Percentiles rank a stretch among this genome's conserved stretches.
Evolutionary conservation across 179 eudicot genomes (phyloP).

Genomic region (Silene coronaria): DNA sequence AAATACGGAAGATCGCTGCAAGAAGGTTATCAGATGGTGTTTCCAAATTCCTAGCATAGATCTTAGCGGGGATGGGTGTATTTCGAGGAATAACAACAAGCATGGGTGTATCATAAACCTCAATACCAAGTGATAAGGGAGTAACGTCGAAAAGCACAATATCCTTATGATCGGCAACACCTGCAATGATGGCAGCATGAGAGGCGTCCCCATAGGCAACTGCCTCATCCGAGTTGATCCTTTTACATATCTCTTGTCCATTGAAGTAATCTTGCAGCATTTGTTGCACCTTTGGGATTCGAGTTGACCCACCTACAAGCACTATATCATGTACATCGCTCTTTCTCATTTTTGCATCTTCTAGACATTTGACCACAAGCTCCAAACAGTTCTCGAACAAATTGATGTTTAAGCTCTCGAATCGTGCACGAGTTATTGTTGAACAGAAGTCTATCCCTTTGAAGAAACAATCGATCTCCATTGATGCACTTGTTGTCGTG

Average conservation of each 20-base stretch:
- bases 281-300: conserved; percentile 11
- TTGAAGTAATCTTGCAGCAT: conserved; percentile 9
- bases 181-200: conserved; percentile 13
- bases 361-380: conserved; percentile 7
- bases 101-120: not conserved
- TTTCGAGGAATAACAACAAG: conserved; percentile 9
- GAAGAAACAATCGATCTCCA: conserved; percentile 16
- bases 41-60: too few species aligned
- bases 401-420: conserved; percentile 18
- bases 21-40: not conserved
- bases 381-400: conserved; percentile 17
- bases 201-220: conserved; percentile 21
- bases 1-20: not conserved
- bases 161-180: not conserved
- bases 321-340: conserved; percentile 11
- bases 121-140: conserved; percentile 15
- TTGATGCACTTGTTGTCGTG: not conserved
- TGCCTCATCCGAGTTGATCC: conserved; percentile 16
- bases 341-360: conserved; percentile 16
- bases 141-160: conserved; percentile 10
- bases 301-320: conserved; percentile 17
- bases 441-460: conserved; percentile 17
- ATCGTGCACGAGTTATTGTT: conserved; percentile 14
- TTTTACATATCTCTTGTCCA: conserved; percentile 17
- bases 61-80: conserved; percentile 7